Conservation (phyloP, 2,329 filamentous ascomycete species). For the Leptographium flavum region DNA sequence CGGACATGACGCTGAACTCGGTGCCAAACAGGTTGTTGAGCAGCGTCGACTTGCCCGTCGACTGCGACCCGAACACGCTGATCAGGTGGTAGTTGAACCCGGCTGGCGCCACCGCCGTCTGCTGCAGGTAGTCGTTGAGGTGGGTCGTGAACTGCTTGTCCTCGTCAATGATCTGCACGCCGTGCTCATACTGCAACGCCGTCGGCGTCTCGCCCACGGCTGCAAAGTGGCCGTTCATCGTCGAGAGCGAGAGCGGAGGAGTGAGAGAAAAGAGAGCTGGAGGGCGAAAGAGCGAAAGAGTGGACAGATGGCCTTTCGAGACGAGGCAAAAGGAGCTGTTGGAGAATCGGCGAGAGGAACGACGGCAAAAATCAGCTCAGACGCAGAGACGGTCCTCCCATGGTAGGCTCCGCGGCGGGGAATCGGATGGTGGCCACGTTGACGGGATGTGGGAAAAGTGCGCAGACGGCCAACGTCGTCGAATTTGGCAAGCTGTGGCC, state of each 20-base stretch:
- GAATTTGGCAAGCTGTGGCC: too few relatives aligned
- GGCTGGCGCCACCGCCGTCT: constrained; percentile 66
- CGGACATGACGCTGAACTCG: constrained; percentile 94
- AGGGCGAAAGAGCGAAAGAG: neutral
- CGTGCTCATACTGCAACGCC: constrained; percentile 67
- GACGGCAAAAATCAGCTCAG: too few relatives aligned
- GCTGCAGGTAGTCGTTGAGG: constrained; percentile 67
- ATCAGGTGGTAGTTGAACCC: constrained; percentile 99
- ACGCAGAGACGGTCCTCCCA: too few relatives aligned
- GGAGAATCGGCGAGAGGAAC: too few relatives aligned
- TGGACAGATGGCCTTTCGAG: too few relatives aligned
- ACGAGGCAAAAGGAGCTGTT: too few relatives aligned
- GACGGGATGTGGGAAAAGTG: too few relatives aligned
- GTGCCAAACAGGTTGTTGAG: constrained; percentile 94
- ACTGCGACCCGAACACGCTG: constrained; percentile 96
- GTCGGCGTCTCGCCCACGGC: constrained; percentile 51
- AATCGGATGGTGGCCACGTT: too few relatives aligned
- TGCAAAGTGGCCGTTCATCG: constrained; percentile 72
- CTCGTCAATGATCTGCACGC: constrained; percentile 92
- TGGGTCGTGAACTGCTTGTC: constrained; percentile 94
- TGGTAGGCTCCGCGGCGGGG: too few relatives aligned
- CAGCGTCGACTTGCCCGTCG: constrained; percentile 93
- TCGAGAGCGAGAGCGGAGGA: too few relatives aligned
- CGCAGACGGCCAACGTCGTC: too few relatives aligned
- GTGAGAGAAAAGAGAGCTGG: neutral